Evolutionary conservation across 2,329 filamentous ascomycete genomes (phyloP), one percentile per base, ranked within the genome.

Genomic region (Phoma herbarum): DNA sequence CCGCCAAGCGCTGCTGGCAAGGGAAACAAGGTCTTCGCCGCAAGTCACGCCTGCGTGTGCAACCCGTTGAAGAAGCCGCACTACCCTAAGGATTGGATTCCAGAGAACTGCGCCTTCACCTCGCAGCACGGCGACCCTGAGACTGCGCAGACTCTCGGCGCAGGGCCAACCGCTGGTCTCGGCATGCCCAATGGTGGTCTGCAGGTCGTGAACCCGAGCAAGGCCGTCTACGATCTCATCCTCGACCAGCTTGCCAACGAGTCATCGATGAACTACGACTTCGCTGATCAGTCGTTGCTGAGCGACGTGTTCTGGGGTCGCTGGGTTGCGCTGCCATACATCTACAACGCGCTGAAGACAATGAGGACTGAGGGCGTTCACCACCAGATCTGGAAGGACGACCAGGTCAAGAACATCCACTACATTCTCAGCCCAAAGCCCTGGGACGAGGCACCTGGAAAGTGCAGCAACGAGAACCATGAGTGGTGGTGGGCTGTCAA

Each of bases 31-130:
- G 90, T 96, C 31, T 94, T 96, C 77, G 92, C 91, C 1, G 91
- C 92, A 4, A 87, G 88, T 63, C 91, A 94, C 78, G 92, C 92
- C 5, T 96, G 92, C 77, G 88, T 92, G 18, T 96, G 92, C 80
- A 96, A 96, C 78, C 92, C 92, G 22, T 80, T 93, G 64, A 84
- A 86, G 67, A 92, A 91, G 76, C 72, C 85, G 28, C 91, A 96
- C 78, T 96, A 96, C 77, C 92, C 92, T 0, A 77, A 80, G 47
- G 79, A 91, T 74, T 96, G 91, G 87, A 70, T 84, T 8, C 84
- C 86, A 0, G 78, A 79, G 53, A 88, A 88, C 62, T 88, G 86
- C 71, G 86, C 85, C 10, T 88, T 85, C 72, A 88, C 85, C 0
- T 79, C 79, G 1, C 86, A 88, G 66, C 86, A 88, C 65, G 51